A percentile compares a stretch with the other conserved stretches of the same genome.
phyloP scores from a whole-genome alignment of 225 moss, liverwort and hornwort species.

The Polytrichum formosum region DNA sequence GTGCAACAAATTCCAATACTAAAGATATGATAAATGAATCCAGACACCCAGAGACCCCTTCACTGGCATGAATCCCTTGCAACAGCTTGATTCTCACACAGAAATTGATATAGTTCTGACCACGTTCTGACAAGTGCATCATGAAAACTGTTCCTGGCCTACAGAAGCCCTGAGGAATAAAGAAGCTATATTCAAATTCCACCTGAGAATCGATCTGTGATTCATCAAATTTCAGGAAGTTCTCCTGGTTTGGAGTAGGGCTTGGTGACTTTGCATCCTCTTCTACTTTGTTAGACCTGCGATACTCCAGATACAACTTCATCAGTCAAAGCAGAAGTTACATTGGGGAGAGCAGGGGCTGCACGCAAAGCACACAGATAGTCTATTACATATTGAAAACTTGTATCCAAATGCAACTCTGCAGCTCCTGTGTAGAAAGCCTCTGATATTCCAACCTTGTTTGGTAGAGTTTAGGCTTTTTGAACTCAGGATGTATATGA shows the following conservation, averaged over 20 bases:
- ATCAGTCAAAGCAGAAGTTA: background rate
- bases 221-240: constrained; percentile 66
- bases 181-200: background rate
- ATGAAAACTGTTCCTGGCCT: background rate
- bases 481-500: constrained; percentile 56
- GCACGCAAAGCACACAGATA: no score
- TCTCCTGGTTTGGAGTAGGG: constrained; percentile 37
- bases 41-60: background rate
- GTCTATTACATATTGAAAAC: no score
- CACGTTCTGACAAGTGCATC: background rate
- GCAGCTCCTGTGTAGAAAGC: no score
- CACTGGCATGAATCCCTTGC: no score
- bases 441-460: constrained; percentile 27
- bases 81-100: no score
- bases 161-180: background rate
- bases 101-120: background rate
- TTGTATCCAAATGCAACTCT: no score
- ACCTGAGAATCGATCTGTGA: constrained; percentile 80
- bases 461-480: constrained; percentile 71
- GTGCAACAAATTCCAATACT: background rate
- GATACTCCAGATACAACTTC: background rate
- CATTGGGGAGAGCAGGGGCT: background rate
- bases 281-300: constrained; percentile 32
- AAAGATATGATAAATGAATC: background rate
- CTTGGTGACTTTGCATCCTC: constrained; percentile 41